Evolutionary conservation across 176 grass and related monocot species (phyloP).

Genomic region (Avena eriantha): DNA sequence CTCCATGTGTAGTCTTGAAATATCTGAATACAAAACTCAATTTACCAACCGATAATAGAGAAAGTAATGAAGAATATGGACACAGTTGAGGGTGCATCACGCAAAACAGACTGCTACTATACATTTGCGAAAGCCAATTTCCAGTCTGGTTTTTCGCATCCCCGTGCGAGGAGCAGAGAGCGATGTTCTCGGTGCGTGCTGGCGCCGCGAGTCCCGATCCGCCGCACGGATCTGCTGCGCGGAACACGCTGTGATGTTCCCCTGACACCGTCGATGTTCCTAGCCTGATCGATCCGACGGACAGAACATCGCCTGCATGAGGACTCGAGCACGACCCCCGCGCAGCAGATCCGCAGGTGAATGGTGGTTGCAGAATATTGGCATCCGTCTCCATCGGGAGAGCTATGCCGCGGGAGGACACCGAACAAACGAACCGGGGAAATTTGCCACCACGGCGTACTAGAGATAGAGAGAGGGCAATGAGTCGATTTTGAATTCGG

Average conservation of each 20-base stretch:
- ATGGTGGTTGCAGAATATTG: slow-evolving; percentile 33
- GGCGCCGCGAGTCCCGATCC: slow-evolving; percentile 39
- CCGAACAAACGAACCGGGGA: not conserved
- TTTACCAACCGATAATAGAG: not conserved
- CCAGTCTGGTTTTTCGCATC: slow-evolving; percentile 36
- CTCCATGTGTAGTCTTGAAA: not conserved
- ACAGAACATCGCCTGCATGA: rapidly evolving
- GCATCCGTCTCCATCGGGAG: not conserved
- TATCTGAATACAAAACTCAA: not conserved
- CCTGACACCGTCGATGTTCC: not conserved
- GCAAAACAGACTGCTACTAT: not conserved
- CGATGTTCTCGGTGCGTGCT: slow-evolving; percentile 48
- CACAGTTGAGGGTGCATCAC: not conserved
- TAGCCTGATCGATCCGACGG: not conserved
- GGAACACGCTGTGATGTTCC: not conserved
- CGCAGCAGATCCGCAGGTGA: slow-evolving; percentile 40
- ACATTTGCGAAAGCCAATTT: slow-evolving; percentile 13
- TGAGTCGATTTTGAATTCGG: not conserved
- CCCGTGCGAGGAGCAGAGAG: slow-evolving; percentile 3
- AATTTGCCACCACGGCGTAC: not conserved
- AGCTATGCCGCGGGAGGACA: not conserved
- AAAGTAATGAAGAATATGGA: not conserved
- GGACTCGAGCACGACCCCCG: rapidly evolving
- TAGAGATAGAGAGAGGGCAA: not conserved
- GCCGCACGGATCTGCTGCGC: not conserved